phyloP scores from a whole-genome alignment of 2,329 filamentous ascomycete genomes.

The Xylaria multiplex region DNA sequence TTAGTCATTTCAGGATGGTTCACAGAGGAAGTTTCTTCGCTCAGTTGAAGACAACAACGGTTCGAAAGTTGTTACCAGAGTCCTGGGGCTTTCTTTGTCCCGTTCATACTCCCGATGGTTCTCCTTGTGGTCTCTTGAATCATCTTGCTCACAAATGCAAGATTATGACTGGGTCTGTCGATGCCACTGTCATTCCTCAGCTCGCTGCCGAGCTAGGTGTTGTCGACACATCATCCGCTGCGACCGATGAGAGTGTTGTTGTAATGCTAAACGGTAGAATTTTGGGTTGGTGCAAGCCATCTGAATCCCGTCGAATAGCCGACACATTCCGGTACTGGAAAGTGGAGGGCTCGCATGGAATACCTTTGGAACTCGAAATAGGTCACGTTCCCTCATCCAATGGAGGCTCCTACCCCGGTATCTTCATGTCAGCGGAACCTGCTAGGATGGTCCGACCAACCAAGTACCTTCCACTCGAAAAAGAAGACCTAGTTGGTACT shows the following conservation, averaged over 20 bases:
- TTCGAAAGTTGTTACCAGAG: slow-evolving; percentile 93
- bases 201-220: slow-evolving; percentile 84
- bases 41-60: slow-evolving; percentile 94
- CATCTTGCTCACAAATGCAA: slow-evolving; percentile 95
- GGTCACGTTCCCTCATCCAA: slow-evolving; percentile 89
- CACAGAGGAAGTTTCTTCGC: slow-evolving; percentile 99
- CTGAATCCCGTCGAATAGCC: slow-evolving; percentile 81
- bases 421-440: slow-evolving; percentile 90
- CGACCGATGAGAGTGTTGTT: slow-evolving; percentile 83
- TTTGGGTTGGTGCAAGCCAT: slow-evolving; percentile 88
- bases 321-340: slow-evolving; percentile 96
- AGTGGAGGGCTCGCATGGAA: slow-evolving; percentile 82
- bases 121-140: slow-evolving; percentile 92
- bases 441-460: slow-evolving; percentile 90
- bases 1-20: slow-evolving; percentile 99
- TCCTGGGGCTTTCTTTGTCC: slow-evolving; percentile 99
- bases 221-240: slow-evolving; percentile 77
- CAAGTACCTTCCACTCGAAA: slow-evolving; percentile 88
- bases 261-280: slow-evolving; percentile 92
- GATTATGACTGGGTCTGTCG: slow-evolving; percentile 79
- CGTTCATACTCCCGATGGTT: slow-evolving; percentile 95
- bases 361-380: slow-evolving; percentile 88
- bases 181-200: slow-evolving; percentile 78
- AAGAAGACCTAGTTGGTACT: slow-evolving; percentile 87
- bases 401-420: slow-evolving; percentile 93